A percentile compares a stretch with the other conserved stretches of the same genome.
phyloP scores from a whole-genome alignment of 179 eudicot genomes.

The Gypsophila paniculata region DNA sequence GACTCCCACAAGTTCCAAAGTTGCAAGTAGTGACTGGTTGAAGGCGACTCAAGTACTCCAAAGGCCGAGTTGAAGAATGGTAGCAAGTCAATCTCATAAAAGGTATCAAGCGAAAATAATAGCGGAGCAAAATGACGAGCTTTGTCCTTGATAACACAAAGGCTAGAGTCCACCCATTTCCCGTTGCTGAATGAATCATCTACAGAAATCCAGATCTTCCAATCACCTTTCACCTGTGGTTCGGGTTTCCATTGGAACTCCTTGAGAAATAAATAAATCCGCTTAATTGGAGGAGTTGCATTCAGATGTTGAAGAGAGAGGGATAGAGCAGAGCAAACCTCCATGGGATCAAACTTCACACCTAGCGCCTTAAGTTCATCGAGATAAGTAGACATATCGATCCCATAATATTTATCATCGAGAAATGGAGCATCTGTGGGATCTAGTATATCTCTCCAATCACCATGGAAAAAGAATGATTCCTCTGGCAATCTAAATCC shows the following conservation, averaged over 20 bases:
- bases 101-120: slow-evolving; percentile 25
- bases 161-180: slow-evolving; percentile 25
- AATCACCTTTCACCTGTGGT: background rate
- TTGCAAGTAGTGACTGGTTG: slow-evolving; percentile 23
- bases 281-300: slow-evolving; percentile 23
- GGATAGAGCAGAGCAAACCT: slow-evolving; percentile 28
- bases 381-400: slow-evolving; percentile 19
- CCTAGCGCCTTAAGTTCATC: slow-evolving; percentile 30
- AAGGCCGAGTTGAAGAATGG: slow-evolving; percentile 24
- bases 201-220: slow-evolving; percentile 28
- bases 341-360: slow-evolving; percentile 32
- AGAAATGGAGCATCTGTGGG: slow-evolving; percentile 36
- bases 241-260: slow-evolving; percentile 31
- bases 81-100: slow-evolving; percentile 24
- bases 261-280: slow-evolving; percentile 31
- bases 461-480: slow-evolving; percentile 25
- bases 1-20: slow-evolving; percentile 35
- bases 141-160: slow-evolving; percentile 27
- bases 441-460: slow-evolving; percentile 34
- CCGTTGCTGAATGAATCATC: slow-evolving; percentile 17
- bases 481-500: slow-evolving; percentile 33
- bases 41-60: slow-evolving; percentile 24
- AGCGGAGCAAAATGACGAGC: slow-evolving; percentile 23
- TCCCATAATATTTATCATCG: slow-evolving; percentile 36
- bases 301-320: slow-evolving; percentile 21